Conservation (phyloP, 768 basidiomycete genomes). For the Macrolepiota dolichaula region DNA sequence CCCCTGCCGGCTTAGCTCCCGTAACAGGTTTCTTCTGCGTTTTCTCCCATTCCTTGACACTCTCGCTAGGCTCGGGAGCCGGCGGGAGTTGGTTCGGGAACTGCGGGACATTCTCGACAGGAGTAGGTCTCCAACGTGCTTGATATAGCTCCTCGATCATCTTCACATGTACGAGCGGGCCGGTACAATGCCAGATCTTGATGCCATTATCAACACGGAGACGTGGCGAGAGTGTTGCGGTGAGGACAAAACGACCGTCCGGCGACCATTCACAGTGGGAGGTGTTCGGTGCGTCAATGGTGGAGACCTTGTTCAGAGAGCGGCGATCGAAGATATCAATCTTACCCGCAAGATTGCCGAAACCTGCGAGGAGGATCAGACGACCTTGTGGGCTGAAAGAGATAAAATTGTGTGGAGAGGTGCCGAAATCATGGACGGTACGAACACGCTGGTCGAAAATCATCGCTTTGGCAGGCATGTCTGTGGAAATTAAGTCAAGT, state of each 20-base stretch:
- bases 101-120: conserved; percentile 58
- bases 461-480: conserved; percentile 93
- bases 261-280: conserved; percentile 95
- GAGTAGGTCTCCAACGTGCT: conserved; percentile 75
- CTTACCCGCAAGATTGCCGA: conserved; percentile 95
- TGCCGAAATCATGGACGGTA: conserved; percentile 86
- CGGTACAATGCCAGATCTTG: conserved; percentile 93
- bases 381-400: conserved; percentile 94
- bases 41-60: conserved; percentile 45
- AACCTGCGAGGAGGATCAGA: conserved; percentile 86
- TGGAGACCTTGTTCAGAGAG: conserved; percentile 70
- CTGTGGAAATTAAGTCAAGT: conserved; percentile 32
- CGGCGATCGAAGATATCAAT: conserved; percentile 91
- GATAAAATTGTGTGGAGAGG: conserved; percentile 87
- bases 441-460: conserved; percentile 90
- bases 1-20: conserved; percentile 69
- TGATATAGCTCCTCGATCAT: conserved; percentile 88
- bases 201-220: conserved; percentile 96
- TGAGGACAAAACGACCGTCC: conserved; percentile 88
- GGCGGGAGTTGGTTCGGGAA: conserved; percentile 68
- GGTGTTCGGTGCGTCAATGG: conserved; percentile 90
- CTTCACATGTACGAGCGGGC: conserved; percentile 84
- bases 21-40: conserved; percentile 45
- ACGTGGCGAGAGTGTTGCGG: conserved; percentile 93
- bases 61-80: conserved; percentile 62